These are phyloP conservation scores for Saccharomycopsis olivae DNA, from an alignment of 805 yeast genomes.

Conservation along the genomic window DNA sequence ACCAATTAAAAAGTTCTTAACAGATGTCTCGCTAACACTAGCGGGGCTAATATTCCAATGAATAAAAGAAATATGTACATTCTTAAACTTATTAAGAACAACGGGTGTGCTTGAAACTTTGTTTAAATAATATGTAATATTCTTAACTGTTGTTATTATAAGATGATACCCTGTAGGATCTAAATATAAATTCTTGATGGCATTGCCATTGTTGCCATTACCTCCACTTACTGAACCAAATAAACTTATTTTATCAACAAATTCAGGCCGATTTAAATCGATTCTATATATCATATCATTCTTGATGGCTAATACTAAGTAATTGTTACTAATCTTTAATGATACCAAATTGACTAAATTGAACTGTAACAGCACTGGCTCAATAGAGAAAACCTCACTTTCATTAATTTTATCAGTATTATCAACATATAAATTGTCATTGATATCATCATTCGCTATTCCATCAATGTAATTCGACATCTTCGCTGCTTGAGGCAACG, in stretches of 20 bases:
- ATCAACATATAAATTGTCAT: too few relatives aligned
- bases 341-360: constrained; percentile 35
- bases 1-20: constrained; percentile 41
- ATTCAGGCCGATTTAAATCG: constrained; percentile 54
- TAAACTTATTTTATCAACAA: constrained; percentile 34
- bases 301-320: constrained; percentile 42
- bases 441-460: too few relatives aligned
- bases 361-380: constrained; percentile 42
- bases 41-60: constrained; percentile 29
- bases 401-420: neutral
- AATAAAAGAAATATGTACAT: constrained; percentile 31
- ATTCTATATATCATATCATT: constrained; percentile 51
- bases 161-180: constrained; percentile 45
- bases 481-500: too few relatives aligned
- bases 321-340: constrained; percentile 45
- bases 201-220: constrained; percentile 16
- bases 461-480: too few relatives aligned
- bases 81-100: constrained; percentile 36
- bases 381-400: constrained; percentile 13
- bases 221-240: neutral
- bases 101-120: constrained; percentile 31
- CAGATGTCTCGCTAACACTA: constrained; percentile 24
- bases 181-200: constrained; percentile 30
- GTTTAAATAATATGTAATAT: constrained; percentile 40
- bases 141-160: constrained; percentile 35